These are phyloP conservation scores for Blastocystis sp. DNA, from an alignment of 352 stramenopile species.

Conservation along the genomic window DNA sequence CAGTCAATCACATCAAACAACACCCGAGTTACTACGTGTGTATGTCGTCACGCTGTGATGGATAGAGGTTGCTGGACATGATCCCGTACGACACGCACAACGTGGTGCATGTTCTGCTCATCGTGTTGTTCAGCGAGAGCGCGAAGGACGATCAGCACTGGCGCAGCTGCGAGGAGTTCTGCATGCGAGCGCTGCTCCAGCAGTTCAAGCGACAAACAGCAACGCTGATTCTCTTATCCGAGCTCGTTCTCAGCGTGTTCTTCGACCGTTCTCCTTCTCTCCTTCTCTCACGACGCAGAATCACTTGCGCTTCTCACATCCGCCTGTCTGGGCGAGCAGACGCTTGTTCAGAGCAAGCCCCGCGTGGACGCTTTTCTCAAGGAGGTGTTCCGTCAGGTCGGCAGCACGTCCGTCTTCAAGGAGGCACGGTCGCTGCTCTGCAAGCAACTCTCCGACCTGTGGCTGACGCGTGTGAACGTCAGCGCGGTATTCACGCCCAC, in stretches of 20 bases:
- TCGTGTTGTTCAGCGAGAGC: neutral
- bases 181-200: neutral
- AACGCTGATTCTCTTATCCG: neutral
- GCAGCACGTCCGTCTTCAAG: neutral
- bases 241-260: neutral
- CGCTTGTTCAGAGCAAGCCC: neutral
- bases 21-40: neutral
- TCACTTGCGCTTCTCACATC: neutral
- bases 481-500: neutral
- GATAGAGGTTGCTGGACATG: neutral
- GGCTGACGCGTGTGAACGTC: neutral
- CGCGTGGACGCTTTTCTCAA: neutral
- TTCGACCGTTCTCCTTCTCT: neutral
- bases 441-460: neutral
- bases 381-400: neutral
- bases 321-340: neutral
- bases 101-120: neutral
- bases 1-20: neutral
- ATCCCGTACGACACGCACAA: neutral
- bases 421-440: neutral
- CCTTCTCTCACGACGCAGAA: neutral
- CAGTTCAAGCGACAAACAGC: neutral
- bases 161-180: neutral
- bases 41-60: neutral
- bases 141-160: neutral